A percentile compares a stretch with the other conserved stretches of the same genome.
Evolutionary conservation across 805 yeast genomes (phyloP).

Genomic region (Kodamaea leandrae): DNA sequence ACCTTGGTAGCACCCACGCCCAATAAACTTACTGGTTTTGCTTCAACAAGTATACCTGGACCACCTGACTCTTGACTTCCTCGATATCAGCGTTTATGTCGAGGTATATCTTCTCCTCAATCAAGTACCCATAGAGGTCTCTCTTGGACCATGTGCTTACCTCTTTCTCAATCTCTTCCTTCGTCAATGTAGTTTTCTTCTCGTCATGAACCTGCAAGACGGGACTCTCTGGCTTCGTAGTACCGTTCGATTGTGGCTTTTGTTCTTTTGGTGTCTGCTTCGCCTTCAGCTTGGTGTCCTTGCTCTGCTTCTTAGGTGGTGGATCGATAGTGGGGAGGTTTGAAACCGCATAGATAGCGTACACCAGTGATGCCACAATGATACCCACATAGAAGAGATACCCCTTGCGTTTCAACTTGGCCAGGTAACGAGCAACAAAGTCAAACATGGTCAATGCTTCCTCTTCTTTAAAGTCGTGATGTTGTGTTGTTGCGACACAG

Average conservation of each 20-base stretch:
- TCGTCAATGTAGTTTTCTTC: neutral
- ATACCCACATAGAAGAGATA: conserved; percentile 34
- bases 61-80: conserved; percentile 13
- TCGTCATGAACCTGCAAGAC: neutral
- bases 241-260: neutral
- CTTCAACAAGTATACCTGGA: conserved; percentile 11
- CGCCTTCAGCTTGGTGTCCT: conserved; percentile 6
- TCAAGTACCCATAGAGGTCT: conserved; percentile 17
- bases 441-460: conserved; percentile 14
- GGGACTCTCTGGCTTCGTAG: neutral
- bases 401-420: conserved; percentile 32
- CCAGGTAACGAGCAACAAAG: conserved; percentile 29
- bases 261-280: neutral
- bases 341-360: conserved; percentile 24
- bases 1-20: neutral
- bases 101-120: conserved; percentile 15
- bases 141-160: conserved; percentile 17
- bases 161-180: conserved; percentile 3
- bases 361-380: conserved; percentile 28
- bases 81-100: conserved; percentile 19
- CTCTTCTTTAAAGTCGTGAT: neutral
- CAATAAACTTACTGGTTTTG: neutral
- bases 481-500: conserved; percentile 2
- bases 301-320: conserved; percentile 10
- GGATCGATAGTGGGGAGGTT: conserved; percentile 15